Evolutionary conservation across 2,329 filamentous ascomycete genomes (phyloP), one percentile per base, ranked within the genome.

Genomic region (Cordyceps tenuipes): DNA sequence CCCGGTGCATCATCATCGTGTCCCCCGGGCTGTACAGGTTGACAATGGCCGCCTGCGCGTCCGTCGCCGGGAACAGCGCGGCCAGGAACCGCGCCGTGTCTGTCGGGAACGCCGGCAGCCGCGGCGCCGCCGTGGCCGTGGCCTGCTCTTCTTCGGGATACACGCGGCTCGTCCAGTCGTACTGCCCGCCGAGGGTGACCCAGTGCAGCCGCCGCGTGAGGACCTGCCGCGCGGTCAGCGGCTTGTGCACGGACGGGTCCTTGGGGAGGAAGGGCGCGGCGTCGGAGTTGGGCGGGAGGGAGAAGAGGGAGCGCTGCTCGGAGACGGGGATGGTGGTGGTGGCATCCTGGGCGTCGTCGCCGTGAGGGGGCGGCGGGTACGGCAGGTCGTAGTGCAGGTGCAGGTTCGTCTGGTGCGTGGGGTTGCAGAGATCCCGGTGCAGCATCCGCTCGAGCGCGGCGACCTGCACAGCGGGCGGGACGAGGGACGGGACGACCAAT

Each of bases 141-240:
- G 4, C 10, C 19, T 26, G 10, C 19, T 26, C 21, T 0, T 17
- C 44, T 10, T 47, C 44, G 0, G 92, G 91, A 69, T 97, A 97
- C 13, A 83, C 76, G 65, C 96, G 92, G 60, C 84, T 83, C 0
- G 91, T 95, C 94, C 93, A 97, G 75, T 97, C 90, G 72, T 97
- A 97, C 72, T 97, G 94, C 0, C 91, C 93, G 54, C 94, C 94
- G 3, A 99, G 82, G 0, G 93, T 97, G 47, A 95, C 83, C 94
- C 94, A 99, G 66, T 93, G 90, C 26, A 97, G 81, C 63, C 90
- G 92, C 63, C 87, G 88, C 61, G 86, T 83, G 48, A 97, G 78
- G 34, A 93, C 83, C 68, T 87, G 86, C 53, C 82, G 77, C 57
- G 89, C 77, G 2, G 83, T 81, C 10, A 97, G 77, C 2, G 90